Evolutionary conservation across 345 rosid species (phyloP).

Genomic region (Rubroshorea leprosula): DNA sequence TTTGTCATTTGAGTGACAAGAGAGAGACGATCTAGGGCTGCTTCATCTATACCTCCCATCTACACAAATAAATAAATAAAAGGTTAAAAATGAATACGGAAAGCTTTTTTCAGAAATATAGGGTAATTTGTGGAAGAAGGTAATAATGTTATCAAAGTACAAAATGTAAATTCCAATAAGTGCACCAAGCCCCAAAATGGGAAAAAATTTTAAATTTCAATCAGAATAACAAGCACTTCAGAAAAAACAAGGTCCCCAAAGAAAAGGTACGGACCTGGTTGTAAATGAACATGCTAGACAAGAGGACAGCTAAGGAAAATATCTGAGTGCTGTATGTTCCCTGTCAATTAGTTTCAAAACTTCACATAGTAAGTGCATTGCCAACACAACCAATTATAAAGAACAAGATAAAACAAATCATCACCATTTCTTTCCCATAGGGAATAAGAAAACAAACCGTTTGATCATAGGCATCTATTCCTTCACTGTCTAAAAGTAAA

Average conservation of each 20-base stretch:
- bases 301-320: slow-evolving; percentile 89
- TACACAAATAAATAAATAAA: slow-evolving; percentile 19
- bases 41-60: slow-evolving; percentile 99
- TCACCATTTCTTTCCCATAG: neutral
- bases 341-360: slow-evolving; percentile 30
- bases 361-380: neutral
- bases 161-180: neutral
- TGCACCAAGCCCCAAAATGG: neutral
- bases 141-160: neutral
- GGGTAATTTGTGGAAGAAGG: neutral
- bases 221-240: neutral
- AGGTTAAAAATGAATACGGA: no score
- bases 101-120: no score
- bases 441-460: slow-evolving; percentile 47
- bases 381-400: neutral
- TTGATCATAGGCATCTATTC: slow-evolving; percentile 96
- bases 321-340: slow-evolving; percentile 99
- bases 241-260: slow-evolving; percentile 3
- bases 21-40: slow-evolving; percentile 91
- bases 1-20: slow-evolving; percentile 98
- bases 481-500: slow-evolving; percentile 86
- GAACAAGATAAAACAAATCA: neutral
- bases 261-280: slow-evolving; percentile 59
- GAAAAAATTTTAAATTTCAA: neutral
- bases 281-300: slow-evolving; percentile 96